Evolutionary conservation across 1,284 basidiomycete species (phyloP).

Genomic region (Rhodotorula sp.): DNA sequence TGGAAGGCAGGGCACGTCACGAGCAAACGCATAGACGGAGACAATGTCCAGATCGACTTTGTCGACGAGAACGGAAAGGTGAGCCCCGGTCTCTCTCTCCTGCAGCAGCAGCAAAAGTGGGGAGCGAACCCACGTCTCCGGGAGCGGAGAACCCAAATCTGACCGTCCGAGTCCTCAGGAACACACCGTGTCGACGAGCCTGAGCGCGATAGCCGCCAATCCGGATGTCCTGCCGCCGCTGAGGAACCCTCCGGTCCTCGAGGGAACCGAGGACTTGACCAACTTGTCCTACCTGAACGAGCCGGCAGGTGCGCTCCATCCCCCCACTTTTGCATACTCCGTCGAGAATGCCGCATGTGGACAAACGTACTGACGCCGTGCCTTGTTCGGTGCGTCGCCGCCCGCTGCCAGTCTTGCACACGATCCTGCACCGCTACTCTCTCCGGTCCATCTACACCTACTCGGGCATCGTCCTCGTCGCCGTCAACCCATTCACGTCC

Average conservation of each 20-base stretch:
- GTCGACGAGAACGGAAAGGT: conserved; percentile 85
- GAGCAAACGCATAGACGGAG: conserved; percentile 51
- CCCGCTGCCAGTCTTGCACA: conserved; percentile 79
- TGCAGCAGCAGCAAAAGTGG: not conserved
- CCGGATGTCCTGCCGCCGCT: conserved; percentile 70
- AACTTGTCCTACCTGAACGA: conserved; percentile 98
- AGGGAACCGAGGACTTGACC: conserved; percentile 96
- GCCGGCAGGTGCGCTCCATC: conserved; percentile 70
- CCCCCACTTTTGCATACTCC: not conserved
- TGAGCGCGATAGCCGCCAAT: conserved; percentile 52
- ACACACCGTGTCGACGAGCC: conserved; percentile 68
- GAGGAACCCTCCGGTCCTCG: conserved; percentile 91
- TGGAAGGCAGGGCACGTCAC: conserved; percentile 86
- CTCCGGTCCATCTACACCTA: conserved; percentile 99
- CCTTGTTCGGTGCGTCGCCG: not conserved
- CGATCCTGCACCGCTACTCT: conserved; percentile 93
- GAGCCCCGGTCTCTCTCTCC: not conserved
- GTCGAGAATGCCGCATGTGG: not conserved
- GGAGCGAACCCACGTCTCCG: not conserved
- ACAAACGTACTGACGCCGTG: not conserved
- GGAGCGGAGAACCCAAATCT: not conserved
- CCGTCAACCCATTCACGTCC: conserved; percentile 93
- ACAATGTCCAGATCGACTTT: conserved; percentile 72
- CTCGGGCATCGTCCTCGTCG: conserved; percentile 94
- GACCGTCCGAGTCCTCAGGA: conserved; percentile 57